Evolutionary conservation across 768 basidiomycete genomes (phyloP), one percentile per base, ranked within the genome.

Genomic region (Mycena rosella): DNA sequence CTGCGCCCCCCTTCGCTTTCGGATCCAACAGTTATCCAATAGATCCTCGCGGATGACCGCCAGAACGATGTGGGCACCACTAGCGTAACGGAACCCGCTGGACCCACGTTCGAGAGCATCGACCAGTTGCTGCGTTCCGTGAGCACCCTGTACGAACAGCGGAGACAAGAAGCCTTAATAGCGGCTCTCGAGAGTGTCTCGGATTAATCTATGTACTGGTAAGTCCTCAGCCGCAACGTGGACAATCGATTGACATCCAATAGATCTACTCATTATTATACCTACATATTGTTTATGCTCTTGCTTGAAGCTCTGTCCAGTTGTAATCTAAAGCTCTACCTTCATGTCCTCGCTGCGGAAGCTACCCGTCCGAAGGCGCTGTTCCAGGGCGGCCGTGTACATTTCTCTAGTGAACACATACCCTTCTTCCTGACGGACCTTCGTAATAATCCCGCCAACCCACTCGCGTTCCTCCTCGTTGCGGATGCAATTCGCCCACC

Each of bases 401-500:
- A 83, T 81, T 54, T 85, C 81, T 55, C 88, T 83, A 22, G 89
- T 89, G 74, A 91, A 92, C 27, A 84, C 76, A 65, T 78, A 84
- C 0, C 72, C 80, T 26, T 78, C 78, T 22, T 76, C 73, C 32
- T 72, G 67, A 57, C 91, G 85, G 44, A 88, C 89, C 57, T 81
- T 84, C 56, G 70, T 63, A 34, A 92, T 86, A 58, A 85, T 68
- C n/a, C 73, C 76, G 32, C 82, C 79, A 42, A 93, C 82, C 85
- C 86, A 89, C 27, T 77, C 74, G 68, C 91, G 81, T 68, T 91
- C 89, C 65, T 81, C 78, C n/a, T 84, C 82, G 68, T 89, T 83
- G 66, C 92, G 82, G 56, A 92, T 78, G 74, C 91, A 93, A 72
- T 91, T 91, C 22, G 88, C 87, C 92, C 92, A 93, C 89, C 90